A percentile compares a stretch with the other conserved stretches of the same genome.
Conservation (phyloP, 2,329 filamentous ascomycete genomes). For the Metarhizium guizhouense region DNA sequence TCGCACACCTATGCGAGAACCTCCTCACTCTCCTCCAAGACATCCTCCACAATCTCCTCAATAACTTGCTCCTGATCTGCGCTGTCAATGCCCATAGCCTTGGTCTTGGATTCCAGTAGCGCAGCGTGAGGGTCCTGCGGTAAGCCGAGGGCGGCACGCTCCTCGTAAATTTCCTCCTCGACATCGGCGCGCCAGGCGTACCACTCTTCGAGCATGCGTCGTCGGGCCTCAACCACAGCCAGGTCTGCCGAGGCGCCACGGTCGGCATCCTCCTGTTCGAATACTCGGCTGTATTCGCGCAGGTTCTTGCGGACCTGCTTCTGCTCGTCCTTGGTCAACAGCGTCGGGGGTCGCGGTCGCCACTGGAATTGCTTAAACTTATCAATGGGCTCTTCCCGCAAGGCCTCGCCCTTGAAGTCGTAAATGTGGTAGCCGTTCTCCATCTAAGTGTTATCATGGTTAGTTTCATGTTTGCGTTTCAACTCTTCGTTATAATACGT, state of each 20-base stretch:
- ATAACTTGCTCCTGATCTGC: conserved; percentile 69
- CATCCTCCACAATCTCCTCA: conserved; percentile 84
- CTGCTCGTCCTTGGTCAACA: conserved; percentile 94
- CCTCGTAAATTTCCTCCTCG: conserved; percentile 62
- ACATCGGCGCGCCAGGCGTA: conserved; percentile 69
- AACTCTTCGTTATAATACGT: background rate
- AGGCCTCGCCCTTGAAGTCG: conserved; percentile 84
- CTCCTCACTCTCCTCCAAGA: conserved; percentile 78
- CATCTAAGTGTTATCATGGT: conserved; percentile 52
- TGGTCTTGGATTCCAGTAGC: conserved; percentile 48
- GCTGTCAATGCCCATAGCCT: conserved; percentile 39
- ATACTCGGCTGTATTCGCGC: conserved; percentile 87
- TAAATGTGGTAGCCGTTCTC: conserved; percentile 99
- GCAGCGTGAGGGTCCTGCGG: conserved; percentile 56
- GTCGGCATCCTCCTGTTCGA: conserved; percentile 91
- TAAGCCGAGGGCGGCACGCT: conserved; percentile 59
- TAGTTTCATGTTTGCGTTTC: background rate
- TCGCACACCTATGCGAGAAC: conserved; percentile 31
- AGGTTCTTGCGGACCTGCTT: conserved; percentile 97
- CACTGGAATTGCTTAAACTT: conserved; percentile 98
- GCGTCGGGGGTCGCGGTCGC: conserved; percentile 84
- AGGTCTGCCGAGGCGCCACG: conserved; percentile 90
- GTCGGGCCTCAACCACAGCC: conserved; percentile 82
- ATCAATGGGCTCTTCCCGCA: conserved; percentile 86
- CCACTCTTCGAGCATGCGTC: conserved; percentile 82